Evolutionary conservation across 495 filamentous ascomycete species (phyloP), one percentile per base, ranked within the genome.

Genomic region (Aspergillus saccharolyticus): DNA sequence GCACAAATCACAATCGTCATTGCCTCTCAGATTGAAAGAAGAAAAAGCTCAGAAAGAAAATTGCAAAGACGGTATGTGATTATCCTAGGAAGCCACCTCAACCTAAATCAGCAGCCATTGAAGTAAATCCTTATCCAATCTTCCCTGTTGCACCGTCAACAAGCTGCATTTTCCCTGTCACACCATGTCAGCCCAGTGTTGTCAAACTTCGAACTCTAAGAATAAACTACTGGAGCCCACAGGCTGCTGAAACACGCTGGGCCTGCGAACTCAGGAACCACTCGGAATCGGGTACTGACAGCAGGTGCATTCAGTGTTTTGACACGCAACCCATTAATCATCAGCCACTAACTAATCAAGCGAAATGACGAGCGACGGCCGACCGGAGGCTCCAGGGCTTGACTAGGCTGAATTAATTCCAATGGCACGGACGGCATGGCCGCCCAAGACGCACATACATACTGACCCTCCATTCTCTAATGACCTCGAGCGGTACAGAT

Each of bases 221-320:
- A 50, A 28, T 50, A 30, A 50, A 28, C 47, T 50, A 50, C 47
- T 30, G 47, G 47, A 50, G 47, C n/a, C 47, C 22, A 28, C 33
- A 4, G 22, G 25, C 25, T n/a, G 16, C 9, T 49, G 19, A 20
- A 47, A 28, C 21, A 17, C 47, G 47, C 24, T 17, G 22, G 22
- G 17, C 22, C 22, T 19, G 28, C 22, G 47, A 50, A 50, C 47
- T 17, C 16, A 39, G 12, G 33, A 8, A 17, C 47, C 15, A 10
- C 47, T 28, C 21, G 6, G 44, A 22, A 49, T 8, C 12, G 33
- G 33, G 33, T 39, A 39, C 33, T 39, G 33, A 39, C 19, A 49
- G 15, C 46, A 25, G 5, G 16, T 25, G 16, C 14, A 12, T 24
- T 45, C 3, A 18, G 3, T 16, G n/a, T 19, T 52, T 16, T 10